Percentiles rank a stretch among this genome's conserved stretches.
phyloP scores from a whole-genome alignment of 1,284 basidiomycete genomes.

The Melanopsichium pennsylvanicum region DNA sequence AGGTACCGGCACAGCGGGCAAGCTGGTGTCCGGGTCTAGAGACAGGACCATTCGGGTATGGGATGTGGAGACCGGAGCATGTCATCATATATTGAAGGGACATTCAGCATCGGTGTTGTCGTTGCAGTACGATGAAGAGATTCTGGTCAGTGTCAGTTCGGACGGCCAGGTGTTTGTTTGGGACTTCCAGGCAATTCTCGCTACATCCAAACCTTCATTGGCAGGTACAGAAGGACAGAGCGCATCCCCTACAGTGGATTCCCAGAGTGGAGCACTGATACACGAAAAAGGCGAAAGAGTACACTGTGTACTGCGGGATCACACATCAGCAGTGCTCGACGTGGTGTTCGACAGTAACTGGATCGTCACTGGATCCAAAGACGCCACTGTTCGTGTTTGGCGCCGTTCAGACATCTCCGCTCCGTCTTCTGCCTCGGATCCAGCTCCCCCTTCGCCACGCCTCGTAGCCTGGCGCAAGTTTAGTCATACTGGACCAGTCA shows the following conservation, averaged over 20 bases:
- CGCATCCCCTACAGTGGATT: slow-evolving; percentile 1
- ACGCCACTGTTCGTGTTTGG: slow-evolving; percentile 54
- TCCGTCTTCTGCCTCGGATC: too few relatives aligned
- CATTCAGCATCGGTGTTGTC: slow-evolving; percentile 52
- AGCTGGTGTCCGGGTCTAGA: slow-evolving; percentile 49
- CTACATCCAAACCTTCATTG: neutral
- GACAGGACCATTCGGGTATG: slow-evolving; percentile 54
- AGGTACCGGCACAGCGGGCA: slow-evolving; percentile 37
- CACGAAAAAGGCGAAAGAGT: slow-evolving; percentile 19
- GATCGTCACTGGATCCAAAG: slow-evolving; percentile 53
- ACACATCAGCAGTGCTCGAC: slow-evolving; percentile 43
- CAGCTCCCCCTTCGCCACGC: neutral
- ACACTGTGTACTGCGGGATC: slow-evolving; percentile 30
- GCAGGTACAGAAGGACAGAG: neutral
- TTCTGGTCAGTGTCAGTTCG: slow-evolving; percentile 52
- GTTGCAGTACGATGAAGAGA: slow-evolving; percentile 51
- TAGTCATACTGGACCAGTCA: slow-evolving; percentile 40
- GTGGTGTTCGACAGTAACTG: slow-evolving; percentile 43
- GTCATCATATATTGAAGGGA: slow-evolving; percentile 44
- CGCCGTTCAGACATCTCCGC: slow-evolving; percentile 18
- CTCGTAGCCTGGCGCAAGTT: slow-evolving; percentile 19
- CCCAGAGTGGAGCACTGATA: slow-evolving; percentile 10
- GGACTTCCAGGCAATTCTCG: slow-evolving; percentile 44
- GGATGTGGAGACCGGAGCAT: slow-evolving; percentile 46
- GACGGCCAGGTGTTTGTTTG: slow-evolving; percentile 50